Conservation (phyloP, 352 stramenopile genomes). For the Pythium aphanidermatum region DNA sequence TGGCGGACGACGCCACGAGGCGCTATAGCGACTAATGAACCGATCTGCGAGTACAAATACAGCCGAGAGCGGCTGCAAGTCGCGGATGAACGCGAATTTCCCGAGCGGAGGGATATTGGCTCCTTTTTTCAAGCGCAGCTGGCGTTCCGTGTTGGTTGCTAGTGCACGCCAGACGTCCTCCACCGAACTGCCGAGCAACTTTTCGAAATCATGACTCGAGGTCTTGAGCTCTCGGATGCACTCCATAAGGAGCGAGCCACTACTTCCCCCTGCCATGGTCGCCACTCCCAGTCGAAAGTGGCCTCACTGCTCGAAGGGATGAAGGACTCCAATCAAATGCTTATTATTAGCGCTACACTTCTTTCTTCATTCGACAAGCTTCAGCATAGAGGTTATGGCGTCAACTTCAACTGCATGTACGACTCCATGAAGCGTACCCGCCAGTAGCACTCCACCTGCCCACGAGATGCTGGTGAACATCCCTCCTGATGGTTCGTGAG, state of each 20-base stretch:
- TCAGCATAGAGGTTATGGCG: constrained; percentile 2
- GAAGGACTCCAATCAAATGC: too few relatives aligned
- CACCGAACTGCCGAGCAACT: constrained; percentile 37
- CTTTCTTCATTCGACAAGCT: neutral
- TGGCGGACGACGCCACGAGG: constrained; percentile 34
- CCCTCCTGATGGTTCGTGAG: constrained; percentile 28
- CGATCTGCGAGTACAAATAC: constrained; percentile 51
- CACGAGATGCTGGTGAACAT: constrained; percentile 68
- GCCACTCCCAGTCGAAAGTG: too few relatives aligned
- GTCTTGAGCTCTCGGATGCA: constrained; percentile 40
- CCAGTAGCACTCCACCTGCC: constrained; percentile 30
- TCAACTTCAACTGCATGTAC: constrained; percentile 42
- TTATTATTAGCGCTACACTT: neutral
- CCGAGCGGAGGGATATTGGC: constrained; percentile 37
- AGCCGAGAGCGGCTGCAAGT: constrained; percentile 20
- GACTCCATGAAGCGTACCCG: constrained; percentile 47
- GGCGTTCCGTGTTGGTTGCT: constrained; percentile 24
- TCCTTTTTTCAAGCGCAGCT: constrained; percentile 32
- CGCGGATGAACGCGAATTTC: constrained; percentile 55
- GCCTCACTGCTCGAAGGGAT: too few relatives aligned
- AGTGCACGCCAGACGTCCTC: constrained; percentile 42
- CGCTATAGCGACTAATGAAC: constrained; percentile 33
- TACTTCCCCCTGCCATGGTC: neutral
- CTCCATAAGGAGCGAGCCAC: constrained; percentile 28
- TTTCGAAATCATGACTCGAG: constrained; percentile 56